Evolutionary conservation across 1,139 yeast species (phyloP).

Genomic region (Entelexis paramagnoliae): DNA sequence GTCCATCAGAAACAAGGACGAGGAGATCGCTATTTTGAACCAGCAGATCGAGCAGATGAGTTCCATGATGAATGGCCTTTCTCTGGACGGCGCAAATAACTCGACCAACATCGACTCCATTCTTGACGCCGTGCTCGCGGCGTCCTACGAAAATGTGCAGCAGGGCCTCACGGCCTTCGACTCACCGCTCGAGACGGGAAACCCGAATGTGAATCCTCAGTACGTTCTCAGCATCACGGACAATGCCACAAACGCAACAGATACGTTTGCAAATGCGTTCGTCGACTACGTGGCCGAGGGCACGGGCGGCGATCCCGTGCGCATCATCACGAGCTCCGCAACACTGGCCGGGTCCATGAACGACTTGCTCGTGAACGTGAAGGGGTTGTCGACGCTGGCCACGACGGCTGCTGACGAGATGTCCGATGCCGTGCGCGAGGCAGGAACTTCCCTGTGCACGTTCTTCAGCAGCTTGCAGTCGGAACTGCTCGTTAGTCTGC

Average conservation of each 20-base stretch:
- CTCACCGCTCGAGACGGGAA: slow-evolving; percentile 78
- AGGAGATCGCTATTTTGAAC: slow-evolving; percentile 69
- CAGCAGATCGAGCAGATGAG: slow-evolving; percentile 54
- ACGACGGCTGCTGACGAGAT: slow-evolving; percentile 35
- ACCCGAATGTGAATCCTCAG: slow-evolving; percentile 65
- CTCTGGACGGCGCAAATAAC: slow-evolving; percentile 42
- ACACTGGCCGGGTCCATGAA: slow-evolving; percentile 55
- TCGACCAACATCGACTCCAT: slow-evolving; percentile 46
- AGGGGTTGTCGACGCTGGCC: slow-evolving; percentile 53
- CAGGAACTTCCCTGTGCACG: slow-evolving; percentile 52
- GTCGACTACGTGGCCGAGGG: slow-evolving; percentile 73
- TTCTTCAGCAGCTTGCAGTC: slow-evolving; percentile 56
- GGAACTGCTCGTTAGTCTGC: slow-evolving; percentile 40
- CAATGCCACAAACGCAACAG: slow-evolving; percentile 58
- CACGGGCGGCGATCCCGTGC: slow-evolving; percentile 52
- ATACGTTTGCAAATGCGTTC: slow-evolving; percentile 73
- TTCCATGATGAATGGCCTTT: slow-evolving; percentile 51
- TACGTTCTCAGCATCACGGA: slow-evolving; percentile 62
- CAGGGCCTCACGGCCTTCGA: slow-evolving; percentile 62
- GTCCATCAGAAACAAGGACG: slow-evolving; percentile 54
- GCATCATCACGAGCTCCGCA: slow-evolving; percentile 57
- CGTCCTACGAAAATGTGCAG: slow-evolving; percentile 64
- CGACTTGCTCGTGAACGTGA: slow-evolving; percentile 58
- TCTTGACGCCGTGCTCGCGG: slow-evolving; percentile 61
- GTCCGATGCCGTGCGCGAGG: slow-evolving; percentile 43